Evolutionary conservation across 2,329 filamentous ascomycete species (phyloP).

Genomic region (Penicillium thymicola): DNA sequence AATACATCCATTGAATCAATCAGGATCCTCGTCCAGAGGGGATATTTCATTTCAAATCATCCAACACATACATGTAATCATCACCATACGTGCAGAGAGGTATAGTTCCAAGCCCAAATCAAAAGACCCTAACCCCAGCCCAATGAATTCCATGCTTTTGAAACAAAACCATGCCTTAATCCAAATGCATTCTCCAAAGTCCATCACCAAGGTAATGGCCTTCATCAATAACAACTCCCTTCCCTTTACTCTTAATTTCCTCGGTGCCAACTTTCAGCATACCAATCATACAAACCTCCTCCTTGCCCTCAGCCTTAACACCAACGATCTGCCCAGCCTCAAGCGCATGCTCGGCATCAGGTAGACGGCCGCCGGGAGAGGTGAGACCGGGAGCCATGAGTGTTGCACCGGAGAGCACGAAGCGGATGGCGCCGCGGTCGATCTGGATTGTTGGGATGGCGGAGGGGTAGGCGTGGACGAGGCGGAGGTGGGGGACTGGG

Average conservation of each 20-base stretch:
- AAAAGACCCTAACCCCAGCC: neutral
- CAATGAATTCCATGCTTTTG: neutral
- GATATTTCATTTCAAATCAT: constrained; percentile 8
- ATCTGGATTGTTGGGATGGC: constrained; percentile 83
- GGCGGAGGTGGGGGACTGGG: constrained; percentile 79
- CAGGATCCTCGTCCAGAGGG: neutral
- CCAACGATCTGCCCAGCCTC: constrained; percentile 80
- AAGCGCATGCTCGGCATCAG: constrained; percentile 61
- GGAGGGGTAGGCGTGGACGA: constrained; percentile 85
- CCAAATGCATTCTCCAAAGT: constrained; percentile 71
- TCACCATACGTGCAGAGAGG: neutral
- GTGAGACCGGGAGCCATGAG: constrained; percentile 96
- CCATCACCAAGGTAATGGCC: constrained; percentile 94
- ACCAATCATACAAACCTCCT: constrained; percentile 84
- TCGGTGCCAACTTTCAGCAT: constrained; percentile 78
- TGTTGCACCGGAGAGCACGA: constrained; percentile 87
- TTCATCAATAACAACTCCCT: constrained; percentile 89
- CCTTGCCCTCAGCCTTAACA: constrained; percentile 89
- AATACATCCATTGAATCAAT: neutral
- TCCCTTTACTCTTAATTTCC: constrained; percentile 91
- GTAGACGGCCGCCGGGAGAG: constrained; percentile 74
- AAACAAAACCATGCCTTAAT: constrained; percentile 34
- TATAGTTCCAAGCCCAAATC: neutral
- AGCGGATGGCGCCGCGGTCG: constrained; percentile 93
- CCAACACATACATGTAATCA: constrained; percentile 1